Percentiles rank a stretch among this genome's conserved stretches.
These are phyloP conservation scores for Sugiyamaella xylanicola DNA, from an alignment of 1,139 yeast species.

Conservation along the genomic window DNA sequence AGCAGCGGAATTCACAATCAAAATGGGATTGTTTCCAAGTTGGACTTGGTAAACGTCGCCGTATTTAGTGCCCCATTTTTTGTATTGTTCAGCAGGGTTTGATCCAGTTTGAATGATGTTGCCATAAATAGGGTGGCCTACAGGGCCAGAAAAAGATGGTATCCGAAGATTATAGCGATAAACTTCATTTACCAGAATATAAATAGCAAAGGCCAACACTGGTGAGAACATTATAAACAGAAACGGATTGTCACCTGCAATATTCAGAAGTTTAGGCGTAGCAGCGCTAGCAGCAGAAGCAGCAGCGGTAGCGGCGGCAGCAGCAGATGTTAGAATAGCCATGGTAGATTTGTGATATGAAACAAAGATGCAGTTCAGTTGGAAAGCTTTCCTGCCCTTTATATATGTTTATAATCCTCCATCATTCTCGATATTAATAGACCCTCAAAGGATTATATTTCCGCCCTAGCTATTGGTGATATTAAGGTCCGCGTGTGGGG, in stretches of 20 bases:
- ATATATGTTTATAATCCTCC: neutral
- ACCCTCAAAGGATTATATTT: too few species aligned
- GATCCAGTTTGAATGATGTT: slow-evolving; percentile 23
- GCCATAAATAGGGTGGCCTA: slow-evolving; percentile 27
- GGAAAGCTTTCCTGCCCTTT: neutral
- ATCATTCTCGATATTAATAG: neutral
- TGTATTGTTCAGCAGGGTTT: slow-evolving; percentile 39
- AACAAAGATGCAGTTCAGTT: neutral
- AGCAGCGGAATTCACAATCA: slow-evolving; percentile 63
- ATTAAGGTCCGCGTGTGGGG: slow-evolving; percentile 10
- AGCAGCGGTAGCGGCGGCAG: neutral
- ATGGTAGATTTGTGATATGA: neutral
- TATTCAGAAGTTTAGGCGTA: neutral
- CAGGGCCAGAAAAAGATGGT: slow-evolving; percentile 27
- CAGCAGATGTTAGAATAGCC: slow-evolving; percentile 7
- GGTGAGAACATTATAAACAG: slow-evolving; percentile 9
- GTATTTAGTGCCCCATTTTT: slow-evolving; percentile 50
- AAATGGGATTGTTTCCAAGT: slow-evolving; percentile 56
- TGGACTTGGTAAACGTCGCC: slow-evolving; percentile 61
- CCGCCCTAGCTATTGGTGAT: neutral
- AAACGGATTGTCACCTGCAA: slow-evolving; percentile 5
- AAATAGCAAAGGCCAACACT: slow-evolving; percentile 15
- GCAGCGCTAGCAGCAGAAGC: neutral
- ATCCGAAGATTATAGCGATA: slow-evolving; percentile 25
- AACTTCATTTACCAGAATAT: slow-evolving; percentile 25